Base-by-base conservation (phyloP, 495 filamentous ascomycete genomes). In the Xylaria cubensis region DNA sequence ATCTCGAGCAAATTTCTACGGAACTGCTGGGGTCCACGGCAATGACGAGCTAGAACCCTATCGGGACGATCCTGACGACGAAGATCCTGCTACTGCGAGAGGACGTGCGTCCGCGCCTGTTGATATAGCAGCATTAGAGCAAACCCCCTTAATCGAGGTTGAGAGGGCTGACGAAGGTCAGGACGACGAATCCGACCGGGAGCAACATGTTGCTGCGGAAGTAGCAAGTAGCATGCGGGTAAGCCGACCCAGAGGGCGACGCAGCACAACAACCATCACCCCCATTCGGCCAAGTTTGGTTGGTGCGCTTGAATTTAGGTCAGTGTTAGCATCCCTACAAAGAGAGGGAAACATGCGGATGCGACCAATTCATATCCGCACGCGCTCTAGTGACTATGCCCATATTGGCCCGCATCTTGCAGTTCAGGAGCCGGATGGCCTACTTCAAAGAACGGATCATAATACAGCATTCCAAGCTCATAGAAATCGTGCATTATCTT, bases 211-310 rank as follows among this genome's bases (percentile, higher is more conserved):
- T 56, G 93, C 90, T 34, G 89, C 90, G 6, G 94, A 97, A 77
- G 90, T 99, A 80, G 91, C 91, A 67, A 97, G 90, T 78, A 97
- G 93, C 72, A 98, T 99, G 97, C 91, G 95, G 65, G 87, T 97
- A 32, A 92, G 86, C 75, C 89, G 96, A 13, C 92, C 92, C 9
- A 83, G 84, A 56, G 88, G 87, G 66, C 84, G 87, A 62, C 87
- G 94, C 61, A 92, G 91, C 72, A 92, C 90, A 77, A 93, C 84
- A 56, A 81, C 94, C 36, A 84, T 93, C 70, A 92, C 89, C 58
- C 91, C 94, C 1, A 98, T 98, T 71, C 88, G 97, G 41, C 94
- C 97, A 6, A 98, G 95, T 83, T 82, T 99, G 26, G 92, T 98
- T 7, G 97, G 97, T 58, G 97, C 92, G 5, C 82, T 99, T 66